Evolutionary conservation across 768 basidiomycete species (phyloP).

Genomic region (Suillus subluteus): DNA sequence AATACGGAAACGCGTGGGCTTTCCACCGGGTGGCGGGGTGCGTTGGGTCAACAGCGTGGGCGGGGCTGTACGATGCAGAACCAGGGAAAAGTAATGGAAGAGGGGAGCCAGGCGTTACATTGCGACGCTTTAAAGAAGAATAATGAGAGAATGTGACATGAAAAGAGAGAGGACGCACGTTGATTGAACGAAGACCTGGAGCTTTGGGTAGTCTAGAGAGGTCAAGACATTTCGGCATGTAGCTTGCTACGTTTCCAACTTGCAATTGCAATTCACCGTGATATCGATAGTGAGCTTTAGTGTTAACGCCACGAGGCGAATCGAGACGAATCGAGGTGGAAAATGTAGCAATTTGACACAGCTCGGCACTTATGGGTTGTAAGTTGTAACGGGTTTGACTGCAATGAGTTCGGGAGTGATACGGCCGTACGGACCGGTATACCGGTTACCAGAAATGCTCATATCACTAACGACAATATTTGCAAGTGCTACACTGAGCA

Average conservation of each 20-base stretch:
- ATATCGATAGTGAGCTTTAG: no score
- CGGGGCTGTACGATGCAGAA: neutral
- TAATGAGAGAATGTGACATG: neutral
- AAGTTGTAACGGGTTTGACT: no score
- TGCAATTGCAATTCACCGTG: neutral
- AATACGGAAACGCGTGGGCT: conserved; percentile 1
- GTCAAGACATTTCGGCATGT: conserved; percentile 18
- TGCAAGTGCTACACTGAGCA: no score
- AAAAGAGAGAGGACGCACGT: neutral
- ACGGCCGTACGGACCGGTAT: no score
- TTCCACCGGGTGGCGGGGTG: conserved; percentile 13
- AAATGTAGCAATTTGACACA: no score
- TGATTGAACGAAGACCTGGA: conserved; percentile 6
- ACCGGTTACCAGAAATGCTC: no score
- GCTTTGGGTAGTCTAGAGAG: conserved; percentile 19
- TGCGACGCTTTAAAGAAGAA: neutral
- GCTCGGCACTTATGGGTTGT: no score
- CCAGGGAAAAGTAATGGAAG: conserved; percentile 10
- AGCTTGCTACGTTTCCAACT: neutral
- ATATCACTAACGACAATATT: no score
- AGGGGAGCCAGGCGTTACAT: conserved; percentile 13
- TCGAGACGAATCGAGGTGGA: no score
- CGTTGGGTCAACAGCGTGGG: neutral
- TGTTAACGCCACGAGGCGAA: no score
- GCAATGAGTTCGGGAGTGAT: no score